These are phyloP conservation scores for Glarea lozoyensis DNA, from an alignment of 495 filamentous ascomycete genomes.

Conservation along the genomic window DNA sequence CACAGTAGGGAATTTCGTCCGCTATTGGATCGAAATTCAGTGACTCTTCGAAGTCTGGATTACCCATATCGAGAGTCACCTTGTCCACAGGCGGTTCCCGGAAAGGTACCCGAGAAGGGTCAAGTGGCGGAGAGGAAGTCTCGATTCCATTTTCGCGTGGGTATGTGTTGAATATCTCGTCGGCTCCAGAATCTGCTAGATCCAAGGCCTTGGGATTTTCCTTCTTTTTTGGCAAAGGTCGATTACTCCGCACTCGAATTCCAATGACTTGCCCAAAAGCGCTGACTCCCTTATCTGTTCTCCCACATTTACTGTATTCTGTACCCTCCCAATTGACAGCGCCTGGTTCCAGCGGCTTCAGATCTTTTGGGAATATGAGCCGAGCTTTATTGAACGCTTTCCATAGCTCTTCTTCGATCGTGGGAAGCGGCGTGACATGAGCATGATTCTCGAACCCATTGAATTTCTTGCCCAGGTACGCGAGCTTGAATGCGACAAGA, in stretches of 20 bases:
- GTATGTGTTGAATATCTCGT: conserved; percentile 17
- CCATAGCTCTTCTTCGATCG: conserved; percentile 88
- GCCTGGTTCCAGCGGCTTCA: conserved; percentile 19
- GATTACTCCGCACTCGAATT: conserved; percentile 68
- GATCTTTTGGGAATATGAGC: conserved; percentile 64
- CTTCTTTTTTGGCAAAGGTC: conserved; percentile 36
- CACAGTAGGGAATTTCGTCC: conserved; percentile 77
- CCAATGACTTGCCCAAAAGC: conserved; percentile 94
- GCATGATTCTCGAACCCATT: conserved; percentile 82
- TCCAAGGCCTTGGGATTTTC: background rate
- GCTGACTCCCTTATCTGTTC: conserved; percentile 89
- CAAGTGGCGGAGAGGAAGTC: conserved; percentile 7
- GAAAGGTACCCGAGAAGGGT: conserved; percentile 4
- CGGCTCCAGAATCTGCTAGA: conserved; percentile 15
- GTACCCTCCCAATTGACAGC: conserved; percentile 64
- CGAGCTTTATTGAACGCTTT: conserved; percentile 72
- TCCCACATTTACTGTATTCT: conserved; percentile 88
- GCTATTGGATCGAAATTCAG: conserved; percentile 60
- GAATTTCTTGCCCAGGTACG: conserved; percentile 84
- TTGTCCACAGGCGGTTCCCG: conserved; percentile 1
- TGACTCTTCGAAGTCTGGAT: conserved; percentile 24
- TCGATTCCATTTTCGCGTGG: conserved; percentile 8
- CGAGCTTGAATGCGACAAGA: conserved; percentile 82
- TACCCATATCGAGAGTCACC: conserved; percentile 6
- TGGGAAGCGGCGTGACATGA: conserved; percentile 57